Evolutionary conservation across 495 filamentous ascomycete genomes (phyloP).

Genomic region (Pyrenula aspistea): DNA sequence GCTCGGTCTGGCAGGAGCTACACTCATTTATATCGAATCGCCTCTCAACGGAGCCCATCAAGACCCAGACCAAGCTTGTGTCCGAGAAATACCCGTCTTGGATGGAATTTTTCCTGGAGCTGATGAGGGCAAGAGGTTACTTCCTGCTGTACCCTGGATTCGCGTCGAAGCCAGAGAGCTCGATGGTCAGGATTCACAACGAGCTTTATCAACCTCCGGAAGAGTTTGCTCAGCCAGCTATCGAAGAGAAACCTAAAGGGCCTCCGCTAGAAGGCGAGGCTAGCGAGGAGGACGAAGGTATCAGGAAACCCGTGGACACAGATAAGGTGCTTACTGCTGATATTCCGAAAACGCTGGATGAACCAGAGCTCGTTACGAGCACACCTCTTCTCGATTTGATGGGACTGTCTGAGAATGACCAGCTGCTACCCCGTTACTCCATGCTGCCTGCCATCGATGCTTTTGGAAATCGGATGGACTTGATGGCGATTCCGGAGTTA

Average conservation of each 20-base stretch:
- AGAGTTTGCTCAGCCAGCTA: conserved; percentile 23
- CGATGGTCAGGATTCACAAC: conserved; percentile 56
- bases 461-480: background rate
- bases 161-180: conserved; percentile 21
- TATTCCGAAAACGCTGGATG: background rate
- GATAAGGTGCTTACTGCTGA: background rate
- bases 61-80: conserved; percentile 20
- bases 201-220: conserved; percentile 62
- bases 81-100: conserved; percentile 60
- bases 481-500: background rate
- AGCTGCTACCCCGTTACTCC: background rate
- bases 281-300: background rate
- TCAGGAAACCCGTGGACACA: background rate
- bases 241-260: background rate
- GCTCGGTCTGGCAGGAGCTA: conserved; percentile 71
- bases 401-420: background rate
- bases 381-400: background rate
- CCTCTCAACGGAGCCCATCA: conserved; percentile 22
- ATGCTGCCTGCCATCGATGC: background rate
- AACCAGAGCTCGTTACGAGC: background rate
- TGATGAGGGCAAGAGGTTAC: conserved; percentile 62
- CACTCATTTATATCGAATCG: conserved; percentile 58
- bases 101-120: conserved; percentile 62
- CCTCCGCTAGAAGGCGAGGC: background rate
- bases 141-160: conserved; percentile 60